phyloP scores from a whole-genome alignment of 768 basidiomycete genomes.

The Podaxis sp. region DNA sequence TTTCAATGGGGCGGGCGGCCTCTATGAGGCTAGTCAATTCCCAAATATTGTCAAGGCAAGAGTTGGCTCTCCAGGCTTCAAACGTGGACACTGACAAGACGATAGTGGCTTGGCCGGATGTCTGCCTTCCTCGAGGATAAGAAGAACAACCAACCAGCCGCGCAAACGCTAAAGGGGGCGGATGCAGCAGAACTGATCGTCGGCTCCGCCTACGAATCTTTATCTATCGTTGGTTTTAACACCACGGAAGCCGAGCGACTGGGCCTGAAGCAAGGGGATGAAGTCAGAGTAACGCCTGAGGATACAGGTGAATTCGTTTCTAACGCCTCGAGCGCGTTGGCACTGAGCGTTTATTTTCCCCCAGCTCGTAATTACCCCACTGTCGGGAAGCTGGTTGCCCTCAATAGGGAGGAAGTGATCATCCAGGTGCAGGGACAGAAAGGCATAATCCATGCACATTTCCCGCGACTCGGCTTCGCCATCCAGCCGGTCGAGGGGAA shows the following conservation, averaged over 20 bases:
- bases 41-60: conserved; percentile 40
- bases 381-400: conserved; percentile 45
- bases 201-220: conserved; percentile 34
- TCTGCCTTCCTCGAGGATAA: conserved; percentile 30
- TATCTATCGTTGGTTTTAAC: conserved; percentile 44
- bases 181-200: conserved; percentile 43
- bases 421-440: conserved; percentile 41
- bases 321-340: background rate
- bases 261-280: conserved; percentile 33
- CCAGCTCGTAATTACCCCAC: conserved; percentile 42
- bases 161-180: conserved; percentile 32
- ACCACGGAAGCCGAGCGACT: conserved; percentile 40
- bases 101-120: conserved; percentile 48
- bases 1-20: conserved; percentile 31
- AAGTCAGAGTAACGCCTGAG: conserved; percentile 42
- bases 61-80: background rate
- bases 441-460: conserved; percentile 48
- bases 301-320: conserved; percentile 40
- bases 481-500: conserved; percentile 18
- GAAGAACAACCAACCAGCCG: conserved; percentile 24
- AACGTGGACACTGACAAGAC: background rate
- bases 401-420: conserved; percentile 47
- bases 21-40: conserved; percentile 37
- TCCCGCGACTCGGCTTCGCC: conserved; percentile 45
- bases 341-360: background rate